A percentile compares a stretch with the other conserved stretches of the same genome.
These are phyloP conservation scores for Plasmopara viticola DNA, from an alignment of 352 stramenopile species.

Conservation along the genomic window DNA sequence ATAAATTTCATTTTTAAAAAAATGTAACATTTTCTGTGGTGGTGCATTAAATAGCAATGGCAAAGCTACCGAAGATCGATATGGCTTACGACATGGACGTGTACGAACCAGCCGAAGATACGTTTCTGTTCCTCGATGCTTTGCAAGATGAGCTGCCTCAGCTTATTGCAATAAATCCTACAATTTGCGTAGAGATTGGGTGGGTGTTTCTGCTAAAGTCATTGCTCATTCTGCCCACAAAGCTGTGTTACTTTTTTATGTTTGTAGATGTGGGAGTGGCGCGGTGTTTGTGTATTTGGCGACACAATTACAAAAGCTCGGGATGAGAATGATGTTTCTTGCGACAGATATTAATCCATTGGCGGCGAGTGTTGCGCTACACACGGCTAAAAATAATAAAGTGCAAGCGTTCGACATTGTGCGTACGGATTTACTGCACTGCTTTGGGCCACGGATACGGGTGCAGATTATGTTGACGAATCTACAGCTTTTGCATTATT, in stretches of 20 bases:
- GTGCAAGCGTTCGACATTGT: constrained; percentile 66
- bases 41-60: constrained; percentile 14
- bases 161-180: constrained; percentile 44
- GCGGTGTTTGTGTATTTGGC: constrained; percentile 68
- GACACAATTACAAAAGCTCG: constrained; percentile 69
- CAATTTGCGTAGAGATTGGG: constrained; percentile 88
- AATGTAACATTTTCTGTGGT: too few relatives aligned
- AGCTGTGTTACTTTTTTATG: background rate
- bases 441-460: constrained; percentile 49
- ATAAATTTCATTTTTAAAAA: too few relatives aligned
- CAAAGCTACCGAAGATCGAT: constrained; percentile 59
- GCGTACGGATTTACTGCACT: constrained; percentile 80
- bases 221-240: background rate
- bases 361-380: constrained; percentile 69
- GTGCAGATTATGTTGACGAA: constrained; percentile 13
- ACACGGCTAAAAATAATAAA: constrained; percentile 85
- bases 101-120: constrained; percentile 97
- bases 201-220: constrained; percentile 19
- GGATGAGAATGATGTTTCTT: constrained; percentile 46
- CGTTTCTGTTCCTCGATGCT: constrained; percentile 94
- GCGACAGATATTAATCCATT: constrained; percentile 93
- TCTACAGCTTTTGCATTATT: background rate
- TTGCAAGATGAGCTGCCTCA: constrained; percentile 84
- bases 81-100: constrained; percentile 85
- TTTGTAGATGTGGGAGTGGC: constrained; percentile 45